phyloP scores from a whole-genome alignment of 192 early-diverging fungal species.

The Mortierella antarctica region DNA sequence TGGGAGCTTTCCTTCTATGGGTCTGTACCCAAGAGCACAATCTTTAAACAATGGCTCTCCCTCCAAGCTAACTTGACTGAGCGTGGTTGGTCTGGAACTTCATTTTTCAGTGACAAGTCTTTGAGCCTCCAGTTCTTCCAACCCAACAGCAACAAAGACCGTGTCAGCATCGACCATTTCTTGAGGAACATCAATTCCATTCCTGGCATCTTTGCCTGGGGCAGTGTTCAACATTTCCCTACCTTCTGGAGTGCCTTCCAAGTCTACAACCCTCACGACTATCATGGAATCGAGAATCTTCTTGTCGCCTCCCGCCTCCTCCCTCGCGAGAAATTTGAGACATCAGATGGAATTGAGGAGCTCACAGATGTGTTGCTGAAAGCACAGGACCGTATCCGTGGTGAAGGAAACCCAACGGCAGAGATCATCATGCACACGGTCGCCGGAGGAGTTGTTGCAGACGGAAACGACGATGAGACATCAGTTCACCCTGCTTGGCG shows the following conservation, averaged over 20 bases:
- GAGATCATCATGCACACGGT: constrained; percentile 31
- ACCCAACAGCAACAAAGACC: constrained; percentile 1
- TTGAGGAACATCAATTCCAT: constrained; percentile 4
- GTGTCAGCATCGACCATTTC: constrained; percentile 4
- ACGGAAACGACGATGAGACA: constrained; percentile 12
- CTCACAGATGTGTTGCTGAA: constrained; percentile 17
- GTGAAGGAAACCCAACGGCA: neutral
- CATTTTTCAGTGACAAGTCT: neutral
- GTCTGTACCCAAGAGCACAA: neutral
- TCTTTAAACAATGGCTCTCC: constrained; percentile 3
- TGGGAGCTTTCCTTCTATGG: neutral
- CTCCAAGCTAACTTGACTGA: constrained; percentile 20
- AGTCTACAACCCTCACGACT: neutral
- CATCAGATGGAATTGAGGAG: neutral
- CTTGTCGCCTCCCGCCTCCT: constrained; percentile 51
- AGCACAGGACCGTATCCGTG: constrained; percentile 7
- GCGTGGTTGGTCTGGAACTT: constrained; percentile 30
- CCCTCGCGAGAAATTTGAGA: constrained; percentile 39
- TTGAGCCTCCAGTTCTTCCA: constrained; percentile 3
- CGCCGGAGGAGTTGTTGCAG: constrained; percentile 23
- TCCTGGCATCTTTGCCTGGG: neutral
- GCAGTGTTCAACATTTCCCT: neutral
- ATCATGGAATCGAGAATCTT: constrained; percentile 14
- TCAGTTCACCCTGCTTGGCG: constrained; percentile 55
- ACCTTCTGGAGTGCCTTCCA: constrained; percentile 16